Evolutionary conservation across 805 yeast species (phyloP), one percentile per base, ranked within the genome.

Genomic region (Zygosaccharomyces bailii): DNA sequence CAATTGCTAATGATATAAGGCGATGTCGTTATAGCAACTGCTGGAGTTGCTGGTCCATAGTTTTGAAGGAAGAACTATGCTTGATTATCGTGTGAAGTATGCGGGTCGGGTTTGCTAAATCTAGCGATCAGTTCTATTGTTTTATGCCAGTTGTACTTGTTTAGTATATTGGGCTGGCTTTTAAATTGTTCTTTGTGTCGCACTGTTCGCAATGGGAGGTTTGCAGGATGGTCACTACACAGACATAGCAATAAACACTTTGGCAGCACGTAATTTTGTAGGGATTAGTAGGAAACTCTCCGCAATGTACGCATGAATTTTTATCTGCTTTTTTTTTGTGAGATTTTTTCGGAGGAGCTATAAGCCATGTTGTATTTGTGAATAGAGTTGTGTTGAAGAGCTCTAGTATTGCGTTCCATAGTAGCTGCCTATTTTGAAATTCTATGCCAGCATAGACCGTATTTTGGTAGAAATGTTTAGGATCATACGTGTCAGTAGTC

Each of bases 401-500:
- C 32, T 62, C 65, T 11, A 62, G 39, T 1, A 60, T 48, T 1
- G 64, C 55, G 38, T 59, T 60, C 65, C 64, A 62, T 4, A 62
- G 43, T 7, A 62, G 45, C 41, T 62, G 67, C 31, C 62, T 44
- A 44, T 60, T 60, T 24, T 57, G 63, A 38, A 48, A 56, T 33
- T 59, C 57, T 17, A 56, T 43, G 10, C 54, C 53, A 1, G 60
- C 51, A 21, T 44, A 43, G 5, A 58, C 48, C 5, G 59, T 40
- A 24, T 48, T 44, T 29, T 49, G 50, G 42, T 54, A 53, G 23
- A 52, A 54, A n/a, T 37, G 40, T 2, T 14, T 27, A 19, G 47
- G 29, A 11, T 34, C 34, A 2, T 19, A 7, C 10, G 42, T 31
- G 18, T 29, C 43, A 3, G 45, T 42, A 3, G 39, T 30, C 1